A percentile compares a stretch with the other conserved stretches of the same genome.
phyloP scores from a whole-genome alignment of 179 eudicot species.

The Corrigiola litoralis region DNA sequence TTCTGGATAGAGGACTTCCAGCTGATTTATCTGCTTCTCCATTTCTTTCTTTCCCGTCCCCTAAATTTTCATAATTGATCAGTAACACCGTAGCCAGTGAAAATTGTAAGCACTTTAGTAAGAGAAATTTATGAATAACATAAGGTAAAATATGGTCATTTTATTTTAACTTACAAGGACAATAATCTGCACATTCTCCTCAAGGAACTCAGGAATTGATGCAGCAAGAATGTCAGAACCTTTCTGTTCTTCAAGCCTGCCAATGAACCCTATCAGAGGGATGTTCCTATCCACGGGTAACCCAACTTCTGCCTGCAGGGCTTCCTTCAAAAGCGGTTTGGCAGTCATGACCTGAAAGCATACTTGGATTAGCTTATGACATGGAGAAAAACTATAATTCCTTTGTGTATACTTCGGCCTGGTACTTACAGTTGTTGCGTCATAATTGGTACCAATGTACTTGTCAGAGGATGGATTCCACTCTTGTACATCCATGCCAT shows the following conservation, averaged over 20 bases:
- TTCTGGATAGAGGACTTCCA: conserved; percentile 57
- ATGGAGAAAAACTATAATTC: background rate
- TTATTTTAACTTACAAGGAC: conserved; percentile 47
- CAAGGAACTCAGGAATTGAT: conserved; percentile 59
- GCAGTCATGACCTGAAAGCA: conserved; percentile 52
- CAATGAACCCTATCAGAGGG: conserved; percentile 87
- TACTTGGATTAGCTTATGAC: background rate
- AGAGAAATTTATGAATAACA: no score
- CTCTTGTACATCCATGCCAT: conserved; percentile 91
- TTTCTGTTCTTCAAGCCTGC: conserved; percentile 90
- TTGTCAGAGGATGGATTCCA: conserved; percentile 83
- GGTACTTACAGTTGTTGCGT: conserved; percentile 60
- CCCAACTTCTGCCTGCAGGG: conserved; percentile 80
- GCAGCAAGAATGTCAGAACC: conserved; percentile 90
- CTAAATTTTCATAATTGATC: conserved; percentile 18
- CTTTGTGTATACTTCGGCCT: background rate
- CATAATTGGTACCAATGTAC: conserved; percentile 47
- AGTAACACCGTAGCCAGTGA: no score
- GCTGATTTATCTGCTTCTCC: conserved; percentile 60
- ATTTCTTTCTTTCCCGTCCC: conserved; percentile 83
- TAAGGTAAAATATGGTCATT: no score
- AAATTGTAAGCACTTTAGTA: no score
- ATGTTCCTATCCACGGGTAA: conserved; percentile 57
- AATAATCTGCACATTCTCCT: conserved; percentile 62
- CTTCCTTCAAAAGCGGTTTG: conserved; percentile 65